These are phyloP conservation scores for Fraxinus velutina DNA, from an alignment of 305 asterid genomes.

Conservation along the genomic window DNA sequence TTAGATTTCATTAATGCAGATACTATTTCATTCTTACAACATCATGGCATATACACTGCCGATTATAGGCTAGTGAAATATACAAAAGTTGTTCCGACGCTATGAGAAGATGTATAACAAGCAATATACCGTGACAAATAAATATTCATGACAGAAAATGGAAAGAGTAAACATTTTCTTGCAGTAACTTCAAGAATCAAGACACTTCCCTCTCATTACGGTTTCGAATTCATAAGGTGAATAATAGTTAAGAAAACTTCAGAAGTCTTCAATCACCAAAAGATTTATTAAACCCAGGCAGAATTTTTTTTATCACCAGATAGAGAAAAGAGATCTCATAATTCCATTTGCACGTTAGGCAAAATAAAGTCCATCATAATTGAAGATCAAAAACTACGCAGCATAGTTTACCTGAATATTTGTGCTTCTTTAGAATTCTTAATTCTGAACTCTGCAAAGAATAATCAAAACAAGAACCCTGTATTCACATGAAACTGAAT, in stretches of 20 bases:
- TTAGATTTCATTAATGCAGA: neutral
- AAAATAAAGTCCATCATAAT: neutral
- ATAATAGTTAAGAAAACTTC: neutral
- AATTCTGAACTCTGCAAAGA: conserved; percentile 22
- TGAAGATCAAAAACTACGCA: neutral
- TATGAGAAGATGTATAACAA: neutral
- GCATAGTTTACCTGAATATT: conserved; percentile 24
- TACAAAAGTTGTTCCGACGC: neutral
- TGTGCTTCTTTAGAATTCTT: conserved; percentile 7
- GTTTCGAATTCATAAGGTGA: neutral
- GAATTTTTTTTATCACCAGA: neutral
- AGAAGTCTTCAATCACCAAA: neutral
- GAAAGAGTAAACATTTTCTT: neutral
- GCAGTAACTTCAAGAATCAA: neutral
- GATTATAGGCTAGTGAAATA: neutral
- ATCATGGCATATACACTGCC: neutral
- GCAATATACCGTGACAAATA: neutral
- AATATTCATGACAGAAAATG: neutral
- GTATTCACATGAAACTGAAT: conserved; percentile 16
- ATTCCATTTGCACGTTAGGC: neutral
- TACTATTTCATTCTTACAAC: neutral
- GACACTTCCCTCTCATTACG: neutral
- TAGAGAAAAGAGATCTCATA: neutral
- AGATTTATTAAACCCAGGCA: neutral
- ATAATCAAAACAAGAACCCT: conserved; percentile 18